phyloP scores from a whole-genome alignment of 2,329 filamentous ascomycete species.

The Dactylellina haptotyla region DNA sequence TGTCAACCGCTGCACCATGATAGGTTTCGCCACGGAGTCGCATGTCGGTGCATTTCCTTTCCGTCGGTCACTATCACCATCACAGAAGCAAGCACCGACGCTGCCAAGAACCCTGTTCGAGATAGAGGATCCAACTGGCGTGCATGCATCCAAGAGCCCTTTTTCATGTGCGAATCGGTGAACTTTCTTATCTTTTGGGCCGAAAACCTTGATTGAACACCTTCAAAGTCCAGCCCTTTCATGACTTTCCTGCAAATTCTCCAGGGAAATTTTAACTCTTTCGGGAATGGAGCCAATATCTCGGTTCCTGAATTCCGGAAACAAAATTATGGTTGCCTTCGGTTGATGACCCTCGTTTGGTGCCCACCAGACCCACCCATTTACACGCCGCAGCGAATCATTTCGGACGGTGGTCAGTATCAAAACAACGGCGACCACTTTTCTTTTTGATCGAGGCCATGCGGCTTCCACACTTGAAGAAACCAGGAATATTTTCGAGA shows the following conservation, averaged over 20 bases:
- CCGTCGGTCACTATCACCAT: slow-evolving; percentile 14
- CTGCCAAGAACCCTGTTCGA: neutral
- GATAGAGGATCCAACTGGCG: slow-evolving; percentile 29
- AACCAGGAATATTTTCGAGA: slow-evolving; percentile 8
- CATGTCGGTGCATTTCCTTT: slow-evolving; percentile 13
- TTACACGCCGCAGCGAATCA: slow-evolving; percentile 32
- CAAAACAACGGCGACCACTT: slow-evolving; percentile 43
- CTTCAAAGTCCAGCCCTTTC: neutral
- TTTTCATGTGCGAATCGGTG: slow-evolving; percentile 12
- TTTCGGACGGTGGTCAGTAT: neutral
- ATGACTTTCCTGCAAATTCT: neutral
- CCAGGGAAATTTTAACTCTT: slow-evolving; percentile 45
- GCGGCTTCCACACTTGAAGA: slow-evolving; percentile 23
- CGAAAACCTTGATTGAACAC: slow-evolving; percentile 16
- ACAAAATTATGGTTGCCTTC: slow-evolving; percentile 50
- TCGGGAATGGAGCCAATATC: slow-evolving; percentile 34
- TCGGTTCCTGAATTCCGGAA: slow-evolving; percentile 53
- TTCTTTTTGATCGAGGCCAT: slow-evolving; percentile 3
- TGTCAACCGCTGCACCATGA: slow-evolving; percentile 27
- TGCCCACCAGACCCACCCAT: slow-evolving; percentile 35
- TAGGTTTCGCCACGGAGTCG: slow-evolving; percentile 32
- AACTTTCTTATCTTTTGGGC: slow-evolving; percentile 7
- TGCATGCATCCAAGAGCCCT: slow-evolving; percentile 13
- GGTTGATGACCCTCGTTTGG: slow-evolving; percentile 49
- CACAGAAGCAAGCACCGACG: neutral